Conservation (phyloP, 805 yeast genomes). For the Cyberlindnera petersonii region DNA sequence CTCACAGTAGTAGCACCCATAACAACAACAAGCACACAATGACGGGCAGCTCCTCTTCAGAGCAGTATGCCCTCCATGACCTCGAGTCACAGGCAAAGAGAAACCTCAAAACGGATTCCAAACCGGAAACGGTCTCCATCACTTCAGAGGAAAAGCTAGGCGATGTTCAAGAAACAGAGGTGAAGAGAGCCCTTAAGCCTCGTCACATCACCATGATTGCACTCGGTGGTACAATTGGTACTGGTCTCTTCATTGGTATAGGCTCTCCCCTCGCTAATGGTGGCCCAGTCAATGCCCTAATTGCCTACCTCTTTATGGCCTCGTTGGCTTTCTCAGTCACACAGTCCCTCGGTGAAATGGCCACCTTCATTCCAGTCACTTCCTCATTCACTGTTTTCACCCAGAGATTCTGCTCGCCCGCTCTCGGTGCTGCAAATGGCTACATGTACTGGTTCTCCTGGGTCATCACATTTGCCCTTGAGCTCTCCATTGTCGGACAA, state of each 20-base stretch:
- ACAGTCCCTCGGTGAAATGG: constrained; percentile 78
- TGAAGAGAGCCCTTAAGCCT: constrained; percentile 56
- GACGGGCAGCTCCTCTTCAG: background rate
- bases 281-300: constrained; percentile 67
- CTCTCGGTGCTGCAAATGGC: constrained; percentile 69
- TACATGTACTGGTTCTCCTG: constrained; percentile 76
- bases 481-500: constrained; percentile 68
- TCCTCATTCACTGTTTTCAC: constrained; percentile 67
- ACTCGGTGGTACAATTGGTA: constrained; percentile 76
- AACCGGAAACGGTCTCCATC: no score
- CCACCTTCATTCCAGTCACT: constrained; percentile 67
- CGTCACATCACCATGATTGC: constrained; percentile 75
- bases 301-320: constrained; percentile 65
- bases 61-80: constrained; percentile 1
- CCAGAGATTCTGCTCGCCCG: constrained; percentile 64
- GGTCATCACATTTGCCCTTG: constrained; percentile 74
- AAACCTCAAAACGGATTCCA: no score
- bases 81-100: no score
- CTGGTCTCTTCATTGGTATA: constrained; percentile 70
- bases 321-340: constrained; percentile 61
- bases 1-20: no score
- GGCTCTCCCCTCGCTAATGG: constrained; percentile 49
- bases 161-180: constrained; percentile 37
- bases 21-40: constrained; percentile 1
- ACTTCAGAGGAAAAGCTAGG: no score